These are phyloP conservation scores for Candida boleticola DNA, from an alignment of 805 yeast species.

Conservation along the genomic window DNA sequence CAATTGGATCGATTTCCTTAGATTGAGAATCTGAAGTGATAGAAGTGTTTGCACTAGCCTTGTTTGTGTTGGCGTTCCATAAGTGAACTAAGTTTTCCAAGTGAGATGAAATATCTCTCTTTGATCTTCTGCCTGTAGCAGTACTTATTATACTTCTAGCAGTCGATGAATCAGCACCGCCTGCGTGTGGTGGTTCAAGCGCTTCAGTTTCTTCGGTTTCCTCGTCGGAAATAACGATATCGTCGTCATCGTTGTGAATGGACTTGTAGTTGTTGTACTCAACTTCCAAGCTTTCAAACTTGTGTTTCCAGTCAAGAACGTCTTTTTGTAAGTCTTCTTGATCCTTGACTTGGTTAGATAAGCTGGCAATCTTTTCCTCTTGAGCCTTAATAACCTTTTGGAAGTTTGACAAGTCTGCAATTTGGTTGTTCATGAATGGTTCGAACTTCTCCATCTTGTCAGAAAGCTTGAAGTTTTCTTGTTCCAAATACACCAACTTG, in stretches of 20 bases:
- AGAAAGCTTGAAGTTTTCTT: constrained; percentile 44
- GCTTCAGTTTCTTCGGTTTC: constrained; percentile 13
- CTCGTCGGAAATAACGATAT: constrained; percentile 26
- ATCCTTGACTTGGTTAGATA: constrained; percentile 40
- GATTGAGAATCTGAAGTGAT: constrained; percentile 1
- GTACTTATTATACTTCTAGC: constrained; percentile 22
- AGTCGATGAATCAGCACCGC: constrained; percentile 12
- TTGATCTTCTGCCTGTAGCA: constrained; percentile 21
- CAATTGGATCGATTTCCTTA: constrained; percentile 18
- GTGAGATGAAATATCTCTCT: constrained; percentile 31
- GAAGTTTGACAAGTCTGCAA: constrained; percentile 50
- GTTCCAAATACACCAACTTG: constrained; percentile 41
- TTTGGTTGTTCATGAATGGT: constrained; percentile 51
- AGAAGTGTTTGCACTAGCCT: constrained; percentile 6
- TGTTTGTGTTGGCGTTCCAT: constrained; percentile 20
- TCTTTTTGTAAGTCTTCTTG: constrained; percentile 46
- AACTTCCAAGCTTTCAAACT: constrained; percentile 41
- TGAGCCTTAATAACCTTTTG: constrained; percentile 56
- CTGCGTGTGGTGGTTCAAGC: constrained; percentile 7
- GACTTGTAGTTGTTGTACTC: constrained; percentile 44
- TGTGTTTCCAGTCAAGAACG: constrained; percentile 45
- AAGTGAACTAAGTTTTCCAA: constrained; percentile 33
- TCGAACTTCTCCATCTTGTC: constrained; percentile 46
- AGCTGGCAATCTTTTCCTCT: constrained; percentile 41
- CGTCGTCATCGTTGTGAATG: constrained; percentile 28